Conservation (phyloP, 108 stramenopile genomes). For the Parietichytrium sp. region DNA sequence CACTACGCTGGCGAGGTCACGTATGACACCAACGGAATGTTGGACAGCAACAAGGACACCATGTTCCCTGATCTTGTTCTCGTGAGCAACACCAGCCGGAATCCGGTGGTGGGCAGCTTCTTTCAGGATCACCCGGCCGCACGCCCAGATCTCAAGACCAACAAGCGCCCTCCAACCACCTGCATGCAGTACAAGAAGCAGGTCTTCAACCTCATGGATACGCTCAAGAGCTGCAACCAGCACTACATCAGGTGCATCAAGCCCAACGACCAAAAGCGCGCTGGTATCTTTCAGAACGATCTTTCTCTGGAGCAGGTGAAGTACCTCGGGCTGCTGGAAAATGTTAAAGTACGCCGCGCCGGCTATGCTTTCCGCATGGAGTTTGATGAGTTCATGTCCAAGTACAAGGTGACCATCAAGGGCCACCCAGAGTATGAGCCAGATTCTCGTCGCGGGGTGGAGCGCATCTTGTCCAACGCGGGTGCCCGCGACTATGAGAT, state of each 20-base stretch:
- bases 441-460: not conserved
- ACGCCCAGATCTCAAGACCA: not conserved
- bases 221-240: constrained; percentile 55
- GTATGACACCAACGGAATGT: constrained; percentile 74
- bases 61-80: not conserved
- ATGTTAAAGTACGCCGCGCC: constrained; percentile 74
- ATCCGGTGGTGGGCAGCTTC: not conserved
- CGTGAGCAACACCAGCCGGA: not conserved
- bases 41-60: constrained; percentile 85
- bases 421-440: not conserved
- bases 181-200: constrained; percentile 71
- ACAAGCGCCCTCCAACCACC: constrained; percentile 29
- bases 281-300: constrained; percentile 64
- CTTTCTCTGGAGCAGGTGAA: constrained; percentile 79
- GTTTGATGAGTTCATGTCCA: constrained; percentile 66
- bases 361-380: constrained; percentile 83
- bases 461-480: not conserved
- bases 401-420: constrained; percentile 57
- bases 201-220: constrained; percentile 73
- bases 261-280: constrained; percentile 60
- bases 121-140: not conserved
- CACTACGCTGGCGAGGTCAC: constrained; percentile 86
- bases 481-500: constrained; percentile 1
- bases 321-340: constrained; percentile 88
- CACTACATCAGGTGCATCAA: constrained; percentile 57